Evolutionary conservation across 2,329 filamentous ascomycete genomes (phyloP).

Genomic region (Ophiosphaerella herpotricha): DNA sequence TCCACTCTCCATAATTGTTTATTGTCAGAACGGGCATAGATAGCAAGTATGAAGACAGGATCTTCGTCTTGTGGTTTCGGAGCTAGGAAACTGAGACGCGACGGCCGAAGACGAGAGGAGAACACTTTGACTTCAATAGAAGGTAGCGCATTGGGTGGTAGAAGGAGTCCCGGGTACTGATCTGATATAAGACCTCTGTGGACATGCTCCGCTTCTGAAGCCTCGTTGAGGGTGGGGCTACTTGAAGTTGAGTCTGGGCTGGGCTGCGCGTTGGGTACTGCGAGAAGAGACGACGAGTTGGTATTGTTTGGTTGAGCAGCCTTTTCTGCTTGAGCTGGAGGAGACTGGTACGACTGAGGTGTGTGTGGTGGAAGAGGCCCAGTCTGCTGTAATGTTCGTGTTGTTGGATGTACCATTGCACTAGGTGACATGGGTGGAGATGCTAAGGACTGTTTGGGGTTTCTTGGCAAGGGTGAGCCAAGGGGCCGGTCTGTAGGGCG

Average conservation of each 20-base stretch:
- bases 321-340: slow-evolving; percentile 48
- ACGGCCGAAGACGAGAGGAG: slow-evolving; percentile 93
- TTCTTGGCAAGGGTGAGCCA: slow-evolving; percentile 63
- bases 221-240: slow-evolving; percentile 29
- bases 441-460: slow-evolving; percentile 59
- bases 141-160: slow-evolving; percentile 86
- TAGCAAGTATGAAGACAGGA: slow-evolving; percentile 87
- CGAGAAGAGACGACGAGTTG: slow-evolving; percentile 30
- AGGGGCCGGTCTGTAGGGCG: slow-evolving; percentile 64
- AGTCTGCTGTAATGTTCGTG: slow-evolving; percentile 73
- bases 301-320: slow-evolving; percentile 34
- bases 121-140: slow-evolving; percentile 85
- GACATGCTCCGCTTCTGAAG: slow-evolving; percentile 56
- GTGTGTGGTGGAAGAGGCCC: slow-evolving; percentile 74
- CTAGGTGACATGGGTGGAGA: slow-evolving; percentile 72
- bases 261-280: slow-evolving; percentile 37
- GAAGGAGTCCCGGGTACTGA: slow-evolving; percentile 81
- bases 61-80: slow-evolving; percentile 84
- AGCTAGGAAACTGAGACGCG: slow-evolving; percentile 80
- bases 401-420: slow-evolving; percentile 64
- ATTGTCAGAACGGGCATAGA: slow-evolving; percentile 76
- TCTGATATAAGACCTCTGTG: slow-evolving; percentile 81
- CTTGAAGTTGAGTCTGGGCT: slow-evolving; percentile 40
- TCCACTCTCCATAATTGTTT: slow-evolving; percentile 92
- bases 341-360: slow-evolving; percentile 65